Conservation (phyloP, 2,329 filamentous ascomycete genomes). For the Venturia asperata region DNA sequence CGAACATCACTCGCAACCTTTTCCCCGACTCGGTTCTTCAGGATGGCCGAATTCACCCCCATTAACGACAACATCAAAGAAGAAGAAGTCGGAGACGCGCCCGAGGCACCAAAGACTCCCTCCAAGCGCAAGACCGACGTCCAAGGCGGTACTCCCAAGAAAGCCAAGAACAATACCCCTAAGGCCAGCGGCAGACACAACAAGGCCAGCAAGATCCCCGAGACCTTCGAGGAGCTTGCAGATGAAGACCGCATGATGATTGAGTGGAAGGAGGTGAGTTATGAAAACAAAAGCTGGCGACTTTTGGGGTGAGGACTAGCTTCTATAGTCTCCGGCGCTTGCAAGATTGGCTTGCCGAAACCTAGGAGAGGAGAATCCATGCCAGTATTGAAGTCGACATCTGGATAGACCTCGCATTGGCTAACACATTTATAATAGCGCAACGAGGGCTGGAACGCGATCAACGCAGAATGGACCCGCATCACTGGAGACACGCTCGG, state of each 20-base stretch:
- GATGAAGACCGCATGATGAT: slow-evolving; percentile 20
- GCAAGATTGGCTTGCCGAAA: too few relatives aligned
- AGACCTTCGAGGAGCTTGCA: slow-evolving; percentile 19
- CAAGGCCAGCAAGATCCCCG: slow-evolving; percentile 18
- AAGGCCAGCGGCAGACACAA: neutral
- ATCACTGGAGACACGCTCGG: slow-evolving; percentile 21
- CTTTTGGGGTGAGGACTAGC: too few relatives aligned
- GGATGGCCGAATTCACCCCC: neutral
- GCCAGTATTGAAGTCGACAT: neutral
- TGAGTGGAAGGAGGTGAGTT: slow-evolving; percentile 20
- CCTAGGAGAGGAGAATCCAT: neutral
- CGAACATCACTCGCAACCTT: neutral
- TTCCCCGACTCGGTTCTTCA: neutral
- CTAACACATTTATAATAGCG: neutral
- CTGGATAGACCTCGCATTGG: neutral
- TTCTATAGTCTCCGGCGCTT: too few relatives aligned
- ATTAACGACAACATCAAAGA: slow-evolving; percentile 1
- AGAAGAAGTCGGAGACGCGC: neutral
- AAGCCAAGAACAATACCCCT: neutral
- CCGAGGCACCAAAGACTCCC: slow-evolving; percentile 9
- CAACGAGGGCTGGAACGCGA: slow-evolving; percentile 22
- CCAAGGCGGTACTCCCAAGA: slow-evolving; percentile 6
- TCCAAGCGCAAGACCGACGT: neutral
- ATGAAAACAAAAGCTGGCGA: neutral
- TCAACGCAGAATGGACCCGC: slow-evolving; percentile 20